Evolutionary conservation across 257 asterid species (phyloP), one percentile per base, ranked within the genome.

Genomic region (Ballota nigra): DNA sequence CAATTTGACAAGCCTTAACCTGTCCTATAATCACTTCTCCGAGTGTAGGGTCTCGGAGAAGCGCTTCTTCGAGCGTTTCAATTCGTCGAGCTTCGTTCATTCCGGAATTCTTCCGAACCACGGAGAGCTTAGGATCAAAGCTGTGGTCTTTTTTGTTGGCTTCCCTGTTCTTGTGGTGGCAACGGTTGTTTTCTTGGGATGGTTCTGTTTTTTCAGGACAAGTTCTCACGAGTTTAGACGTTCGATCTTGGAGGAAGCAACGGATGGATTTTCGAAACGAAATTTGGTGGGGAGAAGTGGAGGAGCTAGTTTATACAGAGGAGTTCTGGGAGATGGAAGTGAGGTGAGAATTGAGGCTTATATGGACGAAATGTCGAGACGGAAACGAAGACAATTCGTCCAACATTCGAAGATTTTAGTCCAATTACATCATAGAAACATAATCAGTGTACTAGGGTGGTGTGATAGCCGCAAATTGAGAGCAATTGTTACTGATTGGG

Each of bases 11-110:
- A 61, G 41, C 23, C 83, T 88, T 16, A 83, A 86, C 28, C 60
- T 88, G 2, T 85, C 91, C 3, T 82, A 80, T 66, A 88, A 85
- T 34, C 18, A 36, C 19, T 88, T 88, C 56, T 77, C 86, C 2
- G 86, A 85, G 83, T 72, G 79, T 56, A 62, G 58, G 8, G 34
- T 83, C 41, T 78, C 86, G 0, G 82, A 85, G 0, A 12, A 28
- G 0, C 79, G 64, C 6, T 79, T 83, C 40, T 83, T 79, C 70
- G 28, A 69, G 40, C 82, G 80, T 6, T 85, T 83, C 20, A 65
- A 79, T 15, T 40, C 81, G 2, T 64, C 85, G 43, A 59, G 82
- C 36, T 85, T 85, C 18, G 6, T 85, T 7, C 80, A 55, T 11
- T 85, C 90, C 3, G 90, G 87, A 0, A 15, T 85, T 19, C 34